Evolutionary conservation across 2,329 filamentous ascomycete genomes (phyloP).

Genomic region (Grosmannia serpens): DNA sequence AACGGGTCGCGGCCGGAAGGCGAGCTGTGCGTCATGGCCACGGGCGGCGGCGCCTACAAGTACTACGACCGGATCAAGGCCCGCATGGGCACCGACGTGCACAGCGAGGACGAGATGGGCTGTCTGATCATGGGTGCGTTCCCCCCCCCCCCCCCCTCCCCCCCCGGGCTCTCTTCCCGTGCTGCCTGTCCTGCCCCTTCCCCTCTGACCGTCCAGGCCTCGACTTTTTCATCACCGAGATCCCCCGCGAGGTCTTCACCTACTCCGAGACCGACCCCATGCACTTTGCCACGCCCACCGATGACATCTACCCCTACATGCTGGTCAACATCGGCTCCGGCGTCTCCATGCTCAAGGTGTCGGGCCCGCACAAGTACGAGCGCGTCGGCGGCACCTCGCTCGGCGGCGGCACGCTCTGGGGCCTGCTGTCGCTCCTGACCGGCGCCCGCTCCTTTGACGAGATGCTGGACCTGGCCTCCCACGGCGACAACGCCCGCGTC

Average conservation of each 20-base stretch:
- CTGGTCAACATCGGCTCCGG: slow-evolving; percentile 97
- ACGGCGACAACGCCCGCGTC: slow-evolving; percentile 83
- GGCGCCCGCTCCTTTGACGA: slow-evolving; percentile 95
- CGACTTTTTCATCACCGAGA: slow-evolving; percentile 98
- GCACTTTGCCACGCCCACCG: slow-evolving; percentile 62
- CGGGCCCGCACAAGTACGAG: slow-evolving; percentile 72
- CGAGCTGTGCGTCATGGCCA: slow-evolving; percentile 86
- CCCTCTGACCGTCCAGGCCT: slow-evolving; percentile 46
- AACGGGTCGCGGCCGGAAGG: slow-evolving; percentile 56
- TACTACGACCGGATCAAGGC: slow-evolving; percentile 87
- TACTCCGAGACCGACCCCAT: slow-evolving; percentile 87
- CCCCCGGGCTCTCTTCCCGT: not conserved
- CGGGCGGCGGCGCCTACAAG: slow-evolving; percentile 90
- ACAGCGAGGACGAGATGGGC: slow-evolving; percentile 96
- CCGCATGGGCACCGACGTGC: slow-evolving; percentile 73
- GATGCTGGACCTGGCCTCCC: slow-evolving; percentile 85
- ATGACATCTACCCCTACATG: slow-evolving; percentile 80
- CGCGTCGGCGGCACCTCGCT: slow-evolving; percentile 91
- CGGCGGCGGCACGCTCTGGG: slow-evolving; percentile 96
- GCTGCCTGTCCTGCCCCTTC: not conserved
- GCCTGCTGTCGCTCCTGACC: slow-evolving; percentile 79
- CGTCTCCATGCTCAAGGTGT: slow-evolving; percentile 95
- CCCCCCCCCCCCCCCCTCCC: not conserved
- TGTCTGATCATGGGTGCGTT: slow-evolving; percentile 83
- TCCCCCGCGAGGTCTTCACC: slow-evolving; percentile 92